Base-by-base conservation (phyloP, 306 rosid genomes). In the Vachellia collinsii region DNA sequence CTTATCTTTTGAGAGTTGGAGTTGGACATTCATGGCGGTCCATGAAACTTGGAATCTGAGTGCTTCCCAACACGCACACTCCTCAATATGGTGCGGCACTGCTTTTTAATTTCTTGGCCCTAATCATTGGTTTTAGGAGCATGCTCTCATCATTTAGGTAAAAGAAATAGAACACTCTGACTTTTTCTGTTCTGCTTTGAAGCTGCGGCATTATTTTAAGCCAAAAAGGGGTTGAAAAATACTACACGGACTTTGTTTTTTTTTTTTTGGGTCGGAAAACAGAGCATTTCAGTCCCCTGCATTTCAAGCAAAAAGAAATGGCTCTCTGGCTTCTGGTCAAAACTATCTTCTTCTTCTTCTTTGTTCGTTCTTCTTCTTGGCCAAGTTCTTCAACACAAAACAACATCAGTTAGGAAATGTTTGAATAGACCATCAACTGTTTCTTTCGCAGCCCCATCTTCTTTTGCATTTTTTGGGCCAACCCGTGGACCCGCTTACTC, bases 21-120 rank as follows among this genome's bases (percentile, higher is more conserved):
- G 42, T 4, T 12, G 3, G 16, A 3, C 66, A n/a, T 25, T 56
- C 34, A 72, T 44, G 61, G 20, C 36, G 58, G 62, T 47, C 66
- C 79, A 47, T 46, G 53, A 71, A 82, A 74, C 66, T 77, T 80
- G 86, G 85, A 72, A 83, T 83, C 73, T 62, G 86, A 89, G 77
- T 86, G 87, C 86, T 82, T 75, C 78, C 84, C 83, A 77, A 34
- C 80, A 81, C 20, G 7, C 59, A n/a, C 61, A 7, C 22, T 13
- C 4, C 50, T 65, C 50, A 37, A 58, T 74, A 77, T 70, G 80
- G 85, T 80, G 77, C 70, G 90, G 84, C 62, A 10, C 76, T 80
- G 70, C 76, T 84, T 84, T 74, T 81, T 29, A 29, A 29, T 1
- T 29, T 79, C 79, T 62, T 79, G 61, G 54, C 46, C 51, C 43